Evolutionary conservation across 1,284 basidiomycete species (phyloP), one percentile per base, ranked within the genome.

Genomic region (Cryptococcus wingfieldii): DNA sequence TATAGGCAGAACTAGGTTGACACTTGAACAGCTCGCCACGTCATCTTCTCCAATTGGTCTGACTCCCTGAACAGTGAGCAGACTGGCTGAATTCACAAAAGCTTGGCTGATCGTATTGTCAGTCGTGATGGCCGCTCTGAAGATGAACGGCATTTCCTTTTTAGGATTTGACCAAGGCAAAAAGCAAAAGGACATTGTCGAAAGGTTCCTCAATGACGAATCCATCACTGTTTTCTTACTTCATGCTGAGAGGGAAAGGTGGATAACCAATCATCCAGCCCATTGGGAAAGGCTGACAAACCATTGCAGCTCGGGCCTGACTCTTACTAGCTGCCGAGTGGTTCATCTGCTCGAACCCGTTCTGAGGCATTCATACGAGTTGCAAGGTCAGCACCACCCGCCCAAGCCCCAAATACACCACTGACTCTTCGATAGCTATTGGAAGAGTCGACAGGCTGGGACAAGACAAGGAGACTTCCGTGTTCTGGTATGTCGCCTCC

Each of bases 291-390:
- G 19, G 39, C 16, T 31, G 25, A 14, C 19, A 31, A 12, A 34
- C 31, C 42, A 31, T 37, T 47, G 14, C 41, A 72, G 72, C 49
- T 67, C 75, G 12, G 76, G 76, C 8, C 61, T 77, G 57, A 77
- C 76, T 1, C 55, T 77, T 52, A 77, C 76, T 0, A 67, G 70
- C 1, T 74, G 72, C 34, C 59, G 62, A n/a, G 72, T 74, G 1
- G 74, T 76, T n/a, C 76, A 77, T 55, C 61, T 77, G 12, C 67
- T 77, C 23, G 76, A 77, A 55, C 76, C 76, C 2, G 73, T 77
- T 4, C 57, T 77, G 52, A 68, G 69, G 44, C 74, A 74, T 59
- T 67, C 64, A n/a, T 77, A 75, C 48, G 76, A 77, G 54, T 67
- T 77, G 18, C 76, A 77, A 64, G 72, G 70, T 66, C 51, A 56